These are phyloP conservation scores for Pestalotiopsis sp. DNA, from an alignment of 2,329 filamentous ascomycete species.

Conservation along the genomic window DNA sequence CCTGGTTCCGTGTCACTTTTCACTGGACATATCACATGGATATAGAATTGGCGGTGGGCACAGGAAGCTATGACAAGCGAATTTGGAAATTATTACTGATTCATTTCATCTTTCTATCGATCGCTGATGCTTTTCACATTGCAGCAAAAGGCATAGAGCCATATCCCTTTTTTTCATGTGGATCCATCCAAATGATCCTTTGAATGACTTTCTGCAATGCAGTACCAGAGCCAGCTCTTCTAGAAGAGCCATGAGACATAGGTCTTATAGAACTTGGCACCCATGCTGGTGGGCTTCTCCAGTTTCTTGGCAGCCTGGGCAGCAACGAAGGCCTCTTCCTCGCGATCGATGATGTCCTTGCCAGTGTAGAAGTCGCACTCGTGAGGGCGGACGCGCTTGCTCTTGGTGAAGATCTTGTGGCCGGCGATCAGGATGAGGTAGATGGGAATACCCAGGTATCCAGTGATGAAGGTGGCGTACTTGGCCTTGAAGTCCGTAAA, in stretches of 20 bases:
- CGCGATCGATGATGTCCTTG: conserved; percentile 73
- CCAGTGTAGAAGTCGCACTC: conserved; percentile 72
- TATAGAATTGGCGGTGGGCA: background rate
- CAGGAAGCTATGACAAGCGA: background rate
- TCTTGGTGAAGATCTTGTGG: conserved; percentile 62
- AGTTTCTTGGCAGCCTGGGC: conserved; percentile 44
- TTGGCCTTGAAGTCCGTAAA: conserved; percentile 59
- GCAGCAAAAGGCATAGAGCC: too few species aligned
- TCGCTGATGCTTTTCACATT: background rate
- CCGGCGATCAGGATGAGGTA: conserved; percentile 72
- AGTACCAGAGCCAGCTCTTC: conserved; percentile 13
- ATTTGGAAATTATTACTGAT: background rate
- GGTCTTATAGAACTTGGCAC: conserved; percentile 57
- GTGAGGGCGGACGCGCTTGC: conserved; percentile 55
- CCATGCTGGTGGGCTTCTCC: conserved; percentile 26
- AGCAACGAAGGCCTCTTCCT: conserved; percentile 71
- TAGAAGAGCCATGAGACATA: conserved; percentile 67
- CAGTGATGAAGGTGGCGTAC: conserved; percentile 77
- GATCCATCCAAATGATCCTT: background rate
- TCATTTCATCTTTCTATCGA: conserved; percentile 2
- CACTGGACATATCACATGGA: background rate
- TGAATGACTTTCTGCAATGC: background rate
- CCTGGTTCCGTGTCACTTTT: background rate
- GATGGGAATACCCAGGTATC: conserved; percentile 76
- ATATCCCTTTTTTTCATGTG: background rate